Percentiles rank a stretch among this genome's conserved stretches.
phyloP scores from a whole-genome alignment of 2,329 filamentous ascomycete genomes.

The Periconia sp. region DNA sequence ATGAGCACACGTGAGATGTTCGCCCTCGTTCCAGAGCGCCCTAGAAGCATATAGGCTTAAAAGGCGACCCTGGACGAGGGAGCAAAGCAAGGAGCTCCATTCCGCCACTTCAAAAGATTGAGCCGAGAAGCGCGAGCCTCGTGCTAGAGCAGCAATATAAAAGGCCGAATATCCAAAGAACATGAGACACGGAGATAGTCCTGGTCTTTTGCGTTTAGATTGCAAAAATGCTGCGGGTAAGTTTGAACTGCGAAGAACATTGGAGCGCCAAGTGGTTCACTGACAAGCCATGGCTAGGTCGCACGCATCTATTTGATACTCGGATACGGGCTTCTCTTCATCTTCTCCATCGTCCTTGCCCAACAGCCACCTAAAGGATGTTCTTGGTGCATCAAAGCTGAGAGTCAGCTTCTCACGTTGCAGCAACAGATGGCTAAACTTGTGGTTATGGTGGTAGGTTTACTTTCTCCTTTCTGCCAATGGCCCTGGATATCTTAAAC shows the following conservation, averaged over 20 bases:
- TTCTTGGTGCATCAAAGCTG: conserved; percentile 3
- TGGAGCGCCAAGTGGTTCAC: neutral
- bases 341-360: conserved; percentile 1
- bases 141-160: too few species aligned
- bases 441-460: conserved; percentile 3
- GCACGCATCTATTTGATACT: conserved; percentile 3
- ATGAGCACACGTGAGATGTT: neutral
- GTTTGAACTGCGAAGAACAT: too few species aligned
- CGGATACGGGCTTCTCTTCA: neutral
- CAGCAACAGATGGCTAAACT: conserved; percentile 9
- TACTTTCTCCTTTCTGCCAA: too few species aligned
- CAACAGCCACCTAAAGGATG: conserved; percentile 5
- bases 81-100: neutral
- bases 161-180: too few species aligned
- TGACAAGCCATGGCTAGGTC: neutral
- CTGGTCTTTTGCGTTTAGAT: too few species aligned
- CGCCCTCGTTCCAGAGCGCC: neutral
- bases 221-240: too few species aligned
- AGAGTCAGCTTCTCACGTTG: conserved; percentile 1
- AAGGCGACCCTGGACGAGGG: neutral
- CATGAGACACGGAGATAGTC: too few species aligned
- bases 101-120: neutral
- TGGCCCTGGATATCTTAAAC: too few species aligned
- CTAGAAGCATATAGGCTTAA: neutral
- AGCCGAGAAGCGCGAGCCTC: too few species aligned